Evolutionary conservation across 495 filamentous ascomycete species (phyloP), one percentile per base, ranked within the genome.

Genomic region (Schizothecium vesticola): DNA sequence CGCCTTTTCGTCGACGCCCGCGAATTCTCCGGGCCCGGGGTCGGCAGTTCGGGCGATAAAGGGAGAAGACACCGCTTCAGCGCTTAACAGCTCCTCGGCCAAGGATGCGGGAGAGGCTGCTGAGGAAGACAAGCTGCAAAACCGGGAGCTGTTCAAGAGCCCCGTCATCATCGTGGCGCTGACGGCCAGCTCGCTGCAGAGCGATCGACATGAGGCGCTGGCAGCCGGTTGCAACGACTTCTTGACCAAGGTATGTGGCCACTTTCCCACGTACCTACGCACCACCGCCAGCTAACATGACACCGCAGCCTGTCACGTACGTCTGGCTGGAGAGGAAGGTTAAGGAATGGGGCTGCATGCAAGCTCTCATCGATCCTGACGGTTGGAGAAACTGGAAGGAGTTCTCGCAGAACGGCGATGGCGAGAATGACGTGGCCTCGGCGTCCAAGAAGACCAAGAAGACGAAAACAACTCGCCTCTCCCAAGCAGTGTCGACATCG

Each of bases 291-390:
- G n/a, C 65, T 68, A 61, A 71, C 56, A 3, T 3, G 24, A n/a
- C 9, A 36, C 2, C 21, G 1, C 16, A 97, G 92, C 95, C 95
- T 24, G 93, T 99, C 63, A 96, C 94, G 71, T 98, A 97, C 74
- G 93, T 96, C 67, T 99, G 95, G 95, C 85, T 99, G 16, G 91
- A 96, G 74, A 88, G 94, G 56, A 99, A 99, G 76, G 93, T 98
- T 56, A 97, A 94, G 76, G 95, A 99, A 86, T 99, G 95, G 95
- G 95, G 95, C 70, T 99, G 95, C 81, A 97, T 99, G 90, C 95
- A 98, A 83, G 96, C 96, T 22, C 82, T 99, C 64, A 99, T 99
- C 78, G 95, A 99, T 82, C 98, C 93, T 72, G 95, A 98, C 74
- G 95, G 95, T 64, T 99, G 95, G 95, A 88, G 93, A 57, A 92